These are phyloP conservation scores for Cucumis melo DNA, from an alignment of 306 rosid genomes.

Conservation along the genomic window DNA sequence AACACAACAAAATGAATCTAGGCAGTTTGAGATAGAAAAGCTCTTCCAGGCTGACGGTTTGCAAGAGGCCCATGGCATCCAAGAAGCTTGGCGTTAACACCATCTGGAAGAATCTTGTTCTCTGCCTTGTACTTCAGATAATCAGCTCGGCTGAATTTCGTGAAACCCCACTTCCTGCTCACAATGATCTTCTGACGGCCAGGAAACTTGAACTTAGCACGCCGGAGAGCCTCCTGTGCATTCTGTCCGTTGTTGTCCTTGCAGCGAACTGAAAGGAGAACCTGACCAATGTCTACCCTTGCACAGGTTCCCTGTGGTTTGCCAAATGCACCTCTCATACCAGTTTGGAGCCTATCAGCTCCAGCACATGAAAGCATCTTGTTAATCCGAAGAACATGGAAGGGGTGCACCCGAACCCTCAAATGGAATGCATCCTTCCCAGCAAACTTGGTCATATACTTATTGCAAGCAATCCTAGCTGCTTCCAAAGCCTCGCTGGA, in stretches of 20 bases:
- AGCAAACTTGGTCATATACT: constrained; percentile 63
- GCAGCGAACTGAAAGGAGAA: constrained; percentile 56
- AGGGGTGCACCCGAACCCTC: constrained; percentile 72
- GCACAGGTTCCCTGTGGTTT: constrained; percentile 79
- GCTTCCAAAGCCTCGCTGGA: constrained; percentile 71
- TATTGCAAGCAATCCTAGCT: constrained; percentile 68
- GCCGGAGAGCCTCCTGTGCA: constrained; percentile 67
- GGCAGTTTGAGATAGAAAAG: constrained; percentile 39
- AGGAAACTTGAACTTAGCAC: constrained; percentile 68
- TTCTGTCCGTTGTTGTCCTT: constrained; percentile 38
- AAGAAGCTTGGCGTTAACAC: constrained; percentile 76
- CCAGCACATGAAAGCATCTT: constrained; percentile 96
- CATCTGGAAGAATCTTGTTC: constrained; percentile 52
- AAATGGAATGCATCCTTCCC: constrained; percentile 74
- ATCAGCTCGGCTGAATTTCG: constrained; percentile 47
- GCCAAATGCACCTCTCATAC: constrained; percentile 85
- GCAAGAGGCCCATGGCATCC: constrained; percentile 82
- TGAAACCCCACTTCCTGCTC: constrained; percentile 84
- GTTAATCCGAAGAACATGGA: constrained; percentile 68
- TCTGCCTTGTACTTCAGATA: constrained; percentile 53
- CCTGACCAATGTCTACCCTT: constrained; percentile 66
- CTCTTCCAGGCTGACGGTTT: constrained; percentile 53
- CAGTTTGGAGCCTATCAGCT: constrained; percentile 82
- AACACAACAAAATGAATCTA: not conserved
- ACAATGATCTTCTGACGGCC: constrained; percentile 73